These are phyloP conservation scores for Cladorrhinum sp. DNA, from an alignment of 2,329 filamentous ascomycete genomes.

Conservation along the genomic window DNA sequence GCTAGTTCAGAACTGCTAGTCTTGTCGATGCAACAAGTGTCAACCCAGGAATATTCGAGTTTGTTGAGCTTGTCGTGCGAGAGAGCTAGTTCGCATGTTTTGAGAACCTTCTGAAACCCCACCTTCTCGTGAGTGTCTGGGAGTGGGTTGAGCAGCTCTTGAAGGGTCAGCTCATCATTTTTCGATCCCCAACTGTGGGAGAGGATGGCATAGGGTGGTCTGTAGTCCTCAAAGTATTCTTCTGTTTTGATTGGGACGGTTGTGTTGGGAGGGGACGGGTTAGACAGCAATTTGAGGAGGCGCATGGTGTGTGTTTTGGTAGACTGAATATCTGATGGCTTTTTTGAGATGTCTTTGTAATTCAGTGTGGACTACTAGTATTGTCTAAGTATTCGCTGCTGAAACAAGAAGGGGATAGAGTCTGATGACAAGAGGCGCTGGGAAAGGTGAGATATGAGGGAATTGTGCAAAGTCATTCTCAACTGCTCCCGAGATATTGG, in stretches of 20 bases:
- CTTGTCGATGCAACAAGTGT: background rate
- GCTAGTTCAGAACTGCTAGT: background rate
- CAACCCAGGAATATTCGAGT: background rate
- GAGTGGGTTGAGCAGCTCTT: background rate
- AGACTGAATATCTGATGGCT: background rate
- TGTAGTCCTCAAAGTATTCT: background rate
- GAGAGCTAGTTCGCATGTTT: background rate
- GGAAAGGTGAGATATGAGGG: background rate
- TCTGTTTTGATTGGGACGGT: background rate
- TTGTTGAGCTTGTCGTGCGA: background rate
- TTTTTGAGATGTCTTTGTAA: background rate
- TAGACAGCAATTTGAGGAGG: background rate
- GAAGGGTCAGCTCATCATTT: background rate
- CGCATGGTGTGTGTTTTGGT: background rate
- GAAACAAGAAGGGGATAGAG: no score
- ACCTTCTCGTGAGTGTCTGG: background rate
- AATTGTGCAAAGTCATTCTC: background rate
- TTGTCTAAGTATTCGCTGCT: no score
- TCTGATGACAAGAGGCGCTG: background rate
- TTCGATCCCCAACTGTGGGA: background rate
- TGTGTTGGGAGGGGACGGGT: background rate
- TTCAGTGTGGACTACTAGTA: no score
- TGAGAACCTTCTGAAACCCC: background rate
- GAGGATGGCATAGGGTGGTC: background rate
- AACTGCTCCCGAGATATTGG: background rate